phyloP scores from a whole-genome alignment of 1,284 basidiomycete species.

The Ustilago nuda region DNA sequence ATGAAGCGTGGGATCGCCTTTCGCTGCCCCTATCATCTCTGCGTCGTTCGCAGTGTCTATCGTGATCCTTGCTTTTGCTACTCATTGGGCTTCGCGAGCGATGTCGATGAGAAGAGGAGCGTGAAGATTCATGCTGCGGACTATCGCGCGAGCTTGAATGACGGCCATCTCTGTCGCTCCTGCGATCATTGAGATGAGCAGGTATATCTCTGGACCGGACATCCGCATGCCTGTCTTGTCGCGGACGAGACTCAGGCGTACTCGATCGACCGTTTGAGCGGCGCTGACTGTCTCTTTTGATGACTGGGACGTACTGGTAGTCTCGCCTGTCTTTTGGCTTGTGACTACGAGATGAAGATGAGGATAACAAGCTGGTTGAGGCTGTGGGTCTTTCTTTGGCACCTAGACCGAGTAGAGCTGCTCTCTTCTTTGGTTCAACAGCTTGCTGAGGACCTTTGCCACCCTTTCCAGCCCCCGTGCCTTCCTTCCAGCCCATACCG shows the following conservation, averaged over 20 bases:
- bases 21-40: slow-evolving; percentile 19
- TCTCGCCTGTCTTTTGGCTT: slow-evolving; percentile 72
- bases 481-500: slow-evolving; percentile 96
- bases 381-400: slow-evolving; percentile 57
- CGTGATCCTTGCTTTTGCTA: slow-evolving; percentile 38
- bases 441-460: slow-evolving; percentile 58
- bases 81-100: slow-evolving; percentile 26
- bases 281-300: slow-evolving; percentile 73
- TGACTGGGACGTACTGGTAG: slow-evolving; percentile 80
- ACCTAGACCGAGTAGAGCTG: slow-evolving; percentile 63
- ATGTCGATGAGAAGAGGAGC: slow-evolving; percentile 21
- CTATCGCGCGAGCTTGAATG: slow-evolving; percentile 35
- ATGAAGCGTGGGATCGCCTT: slow-evolving; percentile 19
- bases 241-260: slow-evolving; percentile 7
- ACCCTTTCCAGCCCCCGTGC: slow-evolving; percentile 74
- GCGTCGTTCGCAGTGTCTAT: slow-evolving; percentile 28
- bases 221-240: slow-evolving; percentile 24
- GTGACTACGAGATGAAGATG: slow-evolving; percentile 71
- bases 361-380: slow-evolving; percentile 13
- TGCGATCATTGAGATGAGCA: slow-evolving; percentile 28
- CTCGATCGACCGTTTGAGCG: slow-evolving; percentile 9
- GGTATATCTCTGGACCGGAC: slow-evolving; percentile 15
- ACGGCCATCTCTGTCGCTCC: slow-evolving; percentile 48
- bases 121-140: slow-evolving; percentile 16
- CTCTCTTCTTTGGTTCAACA: slow-evolving; percentile 59